Evolutionary conservation across 108 stramenopile species (phyloP).

Genomic region (Pseudonitzschia multiseries): DNA sequence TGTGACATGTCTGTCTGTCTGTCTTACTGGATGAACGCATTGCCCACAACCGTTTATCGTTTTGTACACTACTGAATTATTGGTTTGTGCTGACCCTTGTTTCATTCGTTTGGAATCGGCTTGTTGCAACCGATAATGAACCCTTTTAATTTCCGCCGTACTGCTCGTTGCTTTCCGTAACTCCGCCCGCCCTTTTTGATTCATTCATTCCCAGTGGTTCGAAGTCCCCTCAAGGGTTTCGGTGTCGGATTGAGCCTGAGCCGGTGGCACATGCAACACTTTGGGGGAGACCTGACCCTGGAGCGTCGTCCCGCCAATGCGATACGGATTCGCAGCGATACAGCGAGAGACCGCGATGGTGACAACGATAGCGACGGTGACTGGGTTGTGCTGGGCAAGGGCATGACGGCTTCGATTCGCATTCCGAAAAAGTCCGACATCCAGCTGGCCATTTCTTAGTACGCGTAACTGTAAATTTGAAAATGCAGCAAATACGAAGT

Average conservation of each 20-base stretch:
- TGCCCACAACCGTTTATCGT: no score
- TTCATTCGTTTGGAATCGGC: not conserved
- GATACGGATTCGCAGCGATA: not conserved
- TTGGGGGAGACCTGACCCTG: slow-evolving; percentile 65
- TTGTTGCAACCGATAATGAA: slow-evolving; percentile 4
- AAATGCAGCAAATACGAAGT: no score
- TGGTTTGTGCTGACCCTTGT: not conserved
- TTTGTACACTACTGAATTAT: not conserved
- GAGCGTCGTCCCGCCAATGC: slow-evolving; percentile 25
- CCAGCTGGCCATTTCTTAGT: not conserved
- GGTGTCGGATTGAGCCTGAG: slow-evolving; percentile 74
- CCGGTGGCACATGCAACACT: slow-evolving; percentile 64
- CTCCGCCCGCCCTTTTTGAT: not conserved
- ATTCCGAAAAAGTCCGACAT: not conserved
- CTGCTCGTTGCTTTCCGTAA: not conserved
- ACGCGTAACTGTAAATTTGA: no score
- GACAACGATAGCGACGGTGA: not conserved
- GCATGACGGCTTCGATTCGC: slow-evolving; percentile 11
- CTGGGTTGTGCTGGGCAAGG: not conserved
- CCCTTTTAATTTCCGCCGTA: not conserved
- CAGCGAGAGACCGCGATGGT: no score
- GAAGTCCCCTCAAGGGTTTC: slow-evolving; percentile 60
- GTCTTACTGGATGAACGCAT: no score
- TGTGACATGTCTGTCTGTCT: not conserved
- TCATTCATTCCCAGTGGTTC: slow-evolving; percentile 38